Base-by-base conservation (phyloP, 2,329 filamentous ascomycete genomes). In the Bipolaris gigantea region DNA sequence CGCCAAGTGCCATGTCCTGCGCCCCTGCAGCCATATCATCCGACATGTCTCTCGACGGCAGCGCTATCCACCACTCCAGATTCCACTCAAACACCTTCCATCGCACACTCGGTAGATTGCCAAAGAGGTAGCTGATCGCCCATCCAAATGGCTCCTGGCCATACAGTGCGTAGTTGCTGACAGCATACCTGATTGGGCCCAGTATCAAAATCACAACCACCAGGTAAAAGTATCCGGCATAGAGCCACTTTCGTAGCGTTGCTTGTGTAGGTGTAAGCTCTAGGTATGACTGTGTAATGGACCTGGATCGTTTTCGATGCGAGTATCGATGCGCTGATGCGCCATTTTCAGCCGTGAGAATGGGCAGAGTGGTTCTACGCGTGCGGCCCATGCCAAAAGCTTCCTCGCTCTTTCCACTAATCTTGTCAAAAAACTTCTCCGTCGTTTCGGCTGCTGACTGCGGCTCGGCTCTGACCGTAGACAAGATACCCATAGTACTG, bases 91-190 rank as follows among this genome's bases (percentile, higher is more conserved):
- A 80, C 8, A 93, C 83, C 71, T 88, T 81, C 70, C 88, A 86
- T 21, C 92, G 83, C 62, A 97, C 85, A 67, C 80, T 81, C 0
- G 84, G 81, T 10, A 92, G 70, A 63, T 96, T 89, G 11, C 93
- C 92, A 57, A 97, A 84, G 2, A 97, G 77, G 73, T 99, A 99
- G 2, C 90, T 88, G 10, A 97, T 74, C 0, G 91, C 92, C 94
- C 94, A 99, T 2, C 93, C 90, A 40, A 99, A 84, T 0, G 94
- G 92, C 64, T 99, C 94, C 47, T 85, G 78, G 15, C 85, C 85
- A 32, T 81, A 69, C 1, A 99, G 79, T 13, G 91, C 92, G 57
- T 83, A 80, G 39, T 77, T 75, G 35, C 82, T 76, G 45, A 97
- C 85, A 62, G 90, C 89, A 2, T 80, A 79, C 49, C 92, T 84